Percentiles rank a stretch among this genome's conserved stretches.
These are phyloP conservation scores for Sporobolus alterniflorus DNA, from an alignment of 202 grass and related monocot species.

Conservation along the genomic window DNA sequence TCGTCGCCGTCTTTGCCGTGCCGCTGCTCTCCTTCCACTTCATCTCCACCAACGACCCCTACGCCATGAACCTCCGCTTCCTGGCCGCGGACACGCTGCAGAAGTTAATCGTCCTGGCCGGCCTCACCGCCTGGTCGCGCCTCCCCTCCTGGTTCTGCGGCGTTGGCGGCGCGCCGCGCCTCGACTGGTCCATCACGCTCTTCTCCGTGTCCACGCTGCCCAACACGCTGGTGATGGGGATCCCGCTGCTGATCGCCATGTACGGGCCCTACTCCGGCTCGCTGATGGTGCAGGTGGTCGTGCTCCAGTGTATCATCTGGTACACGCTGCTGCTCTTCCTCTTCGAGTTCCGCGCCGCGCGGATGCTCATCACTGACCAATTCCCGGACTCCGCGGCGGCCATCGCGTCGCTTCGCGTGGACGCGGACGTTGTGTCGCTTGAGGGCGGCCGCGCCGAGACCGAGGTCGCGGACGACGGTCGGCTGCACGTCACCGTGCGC, in stretches of 20 bases:
- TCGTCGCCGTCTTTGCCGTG: conserved; percentile 93
- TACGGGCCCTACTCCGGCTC: conserved; percentile 79
- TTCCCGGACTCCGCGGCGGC: conserved; percentile 87
- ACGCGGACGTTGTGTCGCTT: conserved; percentile 82
- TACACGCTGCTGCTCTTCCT: conserved; percentile 97
- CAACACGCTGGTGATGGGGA: conserved; percentile 98
- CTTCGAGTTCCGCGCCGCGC: conserved; percentile 92
- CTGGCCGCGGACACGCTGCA: conserved; percentile 93
- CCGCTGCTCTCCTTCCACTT: conserved; percentile 98
- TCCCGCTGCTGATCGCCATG: conserved; percentile 93
- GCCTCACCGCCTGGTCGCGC: conserved; percentile 55
- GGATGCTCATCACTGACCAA: conserved; percentile 77
- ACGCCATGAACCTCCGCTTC: conserved; percentile 93
- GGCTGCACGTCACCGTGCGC: conserved; percentile 81
- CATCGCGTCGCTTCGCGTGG: conserved; percentile 76
- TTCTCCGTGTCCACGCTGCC: conserved; percentile 89
- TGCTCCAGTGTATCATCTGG: conserved; percentile 98
- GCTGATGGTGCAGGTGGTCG: conserved; percentile 94
- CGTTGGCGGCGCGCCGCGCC: conserved; percentile 11
- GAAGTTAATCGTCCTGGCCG: conserved; percentile 83
- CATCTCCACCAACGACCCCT: conserved; percentile 94
- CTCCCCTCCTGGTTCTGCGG: conserved; percentile 19
- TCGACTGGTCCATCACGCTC: conserved; percentile 93
- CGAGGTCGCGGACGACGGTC: conserved; percentile 71
- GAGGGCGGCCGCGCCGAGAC: conserved; percentile 67